Evolutionary conservation across 2,329 filamentous ascomycete species (phyloP).

Genomic region (Monosporascus sp.): DNA sequence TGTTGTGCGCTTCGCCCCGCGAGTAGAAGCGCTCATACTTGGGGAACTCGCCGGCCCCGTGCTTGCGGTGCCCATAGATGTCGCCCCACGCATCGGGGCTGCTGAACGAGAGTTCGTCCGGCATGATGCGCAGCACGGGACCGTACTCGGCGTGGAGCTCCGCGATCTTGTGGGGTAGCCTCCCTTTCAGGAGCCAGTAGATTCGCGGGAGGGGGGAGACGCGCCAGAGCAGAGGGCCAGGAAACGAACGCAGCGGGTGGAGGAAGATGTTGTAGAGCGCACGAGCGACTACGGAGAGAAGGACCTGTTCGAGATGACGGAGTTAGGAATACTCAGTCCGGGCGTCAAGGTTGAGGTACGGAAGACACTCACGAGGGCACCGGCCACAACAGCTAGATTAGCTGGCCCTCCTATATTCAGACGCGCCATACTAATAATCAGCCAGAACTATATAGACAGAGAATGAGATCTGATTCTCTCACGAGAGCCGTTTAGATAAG

Average conservation of each 20-base stretch:
- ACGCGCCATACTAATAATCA: neutral
- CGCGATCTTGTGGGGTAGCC: constrained; percentile 18
- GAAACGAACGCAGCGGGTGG: constrained; percentile 21
- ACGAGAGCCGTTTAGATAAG: no score
- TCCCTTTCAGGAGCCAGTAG: constrained; percentile 17
- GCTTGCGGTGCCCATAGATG: constrained; percentile 33
- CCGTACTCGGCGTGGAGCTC: constrained; percentile 34
- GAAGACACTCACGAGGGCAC: neutral
- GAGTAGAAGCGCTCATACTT: constrained; percentile 27
- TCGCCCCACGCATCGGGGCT: constrained; percentile 35
- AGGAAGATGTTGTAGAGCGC: constrained; percentile 24
- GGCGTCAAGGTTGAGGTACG: no score
- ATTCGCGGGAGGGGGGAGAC: constrained; percentile 17
- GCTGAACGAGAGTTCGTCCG: constrained; percentile 36
- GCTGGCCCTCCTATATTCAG: neutral
- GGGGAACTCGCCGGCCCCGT: constrained; percentile 23
- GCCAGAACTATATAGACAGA: neutral
- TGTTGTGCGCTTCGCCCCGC: constrained; percentile 19
- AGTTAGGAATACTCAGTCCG: no score
- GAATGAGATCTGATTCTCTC: neutral
- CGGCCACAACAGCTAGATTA: neutral
- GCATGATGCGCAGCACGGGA: constrained; percentile 34
- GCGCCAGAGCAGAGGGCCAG: constrained; percentile 23
- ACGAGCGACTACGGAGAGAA: constrained; percentile 12
- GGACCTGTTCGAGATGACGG: constrained; percentile 5